Evolutionary conservation across 108 stramenopile species (phyloP), one percentile per base, ranked within the genome.

Genomic region (Thalassiosira profunda): DNA sequence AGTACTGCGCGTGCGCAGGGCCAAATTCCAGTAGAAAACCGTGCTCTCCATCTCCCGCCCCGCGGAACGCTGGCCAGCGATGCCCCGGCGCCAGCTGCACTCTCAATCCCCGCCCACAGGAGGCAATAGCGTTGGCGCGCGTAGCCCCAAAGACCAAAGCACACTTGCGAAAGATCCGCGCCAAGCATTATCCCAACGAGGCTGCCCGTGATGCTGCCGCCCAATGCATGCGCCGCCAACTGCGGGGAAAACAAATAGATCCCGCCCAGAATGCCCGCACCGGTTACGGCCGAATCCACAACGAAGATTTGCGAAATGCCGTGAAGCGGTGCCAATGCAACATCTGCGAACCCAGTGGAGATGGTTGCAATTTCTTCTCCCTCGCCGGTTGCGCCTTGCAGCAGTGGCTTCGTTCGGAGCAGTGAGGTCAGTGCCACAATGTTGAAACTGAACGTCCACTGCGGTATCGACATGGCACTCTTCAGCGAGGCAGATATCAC

Each of bases 251-350:
- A 88, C 31, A 64, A 43, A 5, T 44, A 46, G 5, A 72, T 72
- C 11, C 68, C 80, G 18, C 49, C 76, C 30, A 83, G 28, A 14
- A 85, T 65, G 0, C 80, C 77, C 24, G 61, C 68, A 33, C 92
- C 92, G 4, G 86, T 74, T 21, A 89, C 35, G 2, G 67, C 46
- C 8, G 85, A 88, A 64, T 90, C 77, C 0, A 90, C 88, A 1
- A 94, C 90, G 73, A 90, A 94, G 42, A 94, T 94, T 72, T 94
- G 93, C 7, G 90, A 91, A 18, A 94, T 76, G 41, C 93, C 90
- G 12, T 58, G 75, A 28, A 91, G 57, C 0, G 92, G 89, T 26
- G 87, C 63, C 7, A 63, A 8, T 5, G 29, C 40, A 25, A 75
- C 35, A 21, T 65, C 66, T 1, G 40, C n/a, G 12, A 68, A 5